Conservation (phyloP, 2,329 filamentous ascomycete genomes). For the Calonectria hongkongensis region DNA sequence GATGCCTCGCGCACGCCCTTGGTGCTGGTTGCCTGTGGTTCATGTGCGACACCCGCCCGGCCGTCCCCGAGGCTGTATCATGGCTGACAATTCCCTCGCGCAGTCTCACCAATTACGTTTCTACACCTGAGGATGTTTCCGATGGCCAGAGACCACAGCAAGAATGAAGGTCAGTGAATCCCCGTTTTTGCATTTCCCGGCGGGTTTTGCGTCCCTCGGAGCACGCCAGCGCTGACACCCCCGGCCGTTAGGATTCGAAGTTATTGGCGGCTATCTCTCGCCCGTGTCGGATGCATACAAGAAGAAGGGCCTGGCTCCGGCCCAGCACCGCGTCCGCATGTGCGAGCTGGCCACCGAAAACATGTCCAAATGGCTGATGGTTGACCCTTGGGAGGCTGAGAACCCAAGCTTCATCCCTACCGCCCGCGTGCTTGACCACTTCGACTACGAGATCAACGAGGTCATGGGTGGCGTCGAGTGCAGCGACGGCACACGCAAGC, state of each 20-base stretch:
- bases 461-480: constrained; percentile 85
- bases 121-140: constrained; percentile 91
- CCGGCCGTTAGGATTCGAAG: constrained; percentile 76
- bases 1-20: constrained; percentile 76
- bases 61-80: constrained; percentile 26
- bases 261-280: constrained; percentile 82
- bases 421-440: constrained; percentile 91
- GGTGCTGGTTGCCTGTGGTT: constrained; percentile 81
- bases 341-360: constrained; percentile 86
- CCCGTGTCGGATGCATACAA: constrained; percentile 54
- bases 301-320: constrained; percentile 62
- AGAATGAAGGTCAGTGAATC: constrained; percentile 60
- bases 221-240: constrained; percentile 14
- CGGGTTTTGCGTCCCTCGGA: background rate
- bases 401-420: constrained; percentile 90
- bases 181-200: background rate
- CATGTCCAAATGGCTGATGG: constrained; percentile 85
- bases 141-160: constrained; percentile 87
- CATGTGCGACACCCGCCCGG: constrained; percentile 63
- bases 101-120: constrained; percentile 82
- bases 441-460: constrained; percentile 90
- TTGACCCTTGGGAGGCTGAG: constrained; percentile 91
- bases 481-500: constrained; percentile 78
- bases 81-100: constrained; percentile 37
- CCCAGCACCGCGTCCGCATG: constrained; percentile 76